Conservation (phyloP, 1,139 yeast species). For the Yarrowia galli region DNA sequence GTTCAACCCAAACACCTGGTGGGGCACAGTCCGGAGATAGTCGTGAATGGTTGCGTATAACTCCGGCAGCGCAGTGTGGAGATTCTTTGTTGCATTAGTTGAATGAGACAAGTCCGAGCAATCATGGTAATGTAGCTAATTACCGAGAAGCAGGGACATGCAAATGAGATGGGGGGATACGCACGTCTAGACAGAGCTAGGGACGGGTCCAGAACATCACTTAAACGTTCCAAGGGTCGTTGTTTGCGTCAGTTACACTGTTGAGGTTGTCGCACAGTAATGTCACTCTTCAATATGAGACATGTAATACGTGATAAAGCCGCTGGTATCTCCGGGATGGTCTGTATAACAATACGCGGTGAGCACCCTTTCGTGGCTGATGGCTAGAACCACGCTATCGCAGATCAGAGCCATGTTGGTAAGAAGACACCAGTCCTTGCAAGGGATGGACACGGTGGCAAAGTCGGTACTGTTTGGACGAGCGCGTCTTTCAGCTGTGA, state of each 20-base stretch:
- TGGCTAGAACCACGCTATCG: constrained; percentile 17
- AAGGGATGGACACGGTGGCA: constrained; percentile 4
- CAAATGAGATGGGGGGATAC: too few species aligned
- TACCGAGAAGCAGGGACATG: too few species aligned
- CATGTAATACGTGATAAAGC: constrained; percentile 11
- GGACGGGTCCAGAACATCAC: too few species aligned
- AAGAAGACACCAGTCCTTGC: constrained; percentile 24
- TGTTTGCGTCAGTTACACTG: too few species aligned
- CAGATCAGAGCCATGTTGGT: constrained; percentile 16
- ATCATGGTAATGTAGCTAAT: too few species aligned
- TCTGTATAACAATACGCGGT: constrained; percentile 18
- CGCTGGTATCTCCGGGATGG: constrained; percentile 18
- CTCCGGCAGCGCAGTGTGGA: not conserved
- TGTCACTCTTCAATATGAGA: constrained; percentile 25
- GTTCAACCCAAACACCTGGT: not conserved
- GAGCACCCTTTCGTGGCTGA: not conserved
- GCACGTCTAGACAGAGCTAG: too few species aligned
- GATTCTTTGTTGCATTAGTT: too few species aligned
- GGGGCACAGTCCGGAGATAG: not conserved
- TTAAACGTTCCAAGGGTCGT: too few species aligned
- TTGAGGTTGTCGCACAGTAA: not conserved
- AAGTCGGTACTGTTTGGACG: not conserved
- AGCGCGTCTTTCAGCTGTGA: not conserved
- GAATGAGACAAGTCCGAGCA: too few species aligned
- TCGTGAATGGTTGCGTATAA: not conserved